Percentiles rank a stretch among this genome's conserved stretches.
These are phyloP conservation scores for Durusdinium trenchii DNA, from an alignment of 73 alveolate genomes.

Conservation along the genomic window DNA sequence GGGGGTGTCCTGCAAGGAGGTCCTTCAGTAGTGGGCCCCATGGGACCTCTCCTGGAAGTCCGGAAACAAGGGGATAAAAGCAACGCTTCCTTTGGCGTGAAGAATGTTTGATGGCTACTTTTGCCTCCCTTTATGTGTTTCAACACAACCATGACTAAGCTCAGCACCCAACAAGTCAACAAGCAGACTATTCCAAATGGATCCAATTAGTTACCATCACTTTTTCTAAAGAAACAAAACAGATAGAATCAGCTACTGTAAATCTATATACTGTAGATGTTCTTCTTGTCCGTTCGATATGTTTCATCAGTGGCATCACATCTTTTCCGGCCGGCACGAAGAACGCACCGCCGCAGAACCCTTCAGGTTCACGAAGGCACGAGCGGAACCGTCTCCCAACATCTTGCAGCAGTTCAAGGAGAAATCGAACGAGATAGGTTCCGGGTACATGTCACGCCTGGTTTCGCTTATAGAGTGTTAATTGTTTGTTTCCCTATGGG, in stretches of 20 bases:
- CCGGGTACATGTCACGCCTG: too few relatives aligned
- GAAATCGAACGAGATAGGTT: background rate
- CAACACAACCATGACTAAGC: background rate
- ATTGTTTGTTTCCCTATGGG: too few relatives aligned
- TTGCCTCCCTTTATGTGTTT: background rate
- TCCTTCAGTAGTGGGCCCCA: too few relatives aligned
- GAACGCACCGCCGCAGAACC: background rate
- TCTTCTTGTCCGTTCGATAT: background rate
- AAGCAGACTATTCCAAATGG: background rate
- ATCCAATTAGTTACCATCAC: background rate
- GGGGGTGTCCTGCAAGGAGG: too few relatives aligned
- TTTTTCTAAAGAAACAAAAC: background rate
- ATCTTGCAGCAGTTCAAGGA: slow-evolving; percentile 55
- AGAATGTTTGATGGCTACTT: background rate
- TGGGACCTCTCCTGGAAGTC: too few relatives aligned
- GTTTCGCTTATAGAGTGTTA: too few relatives aligned
- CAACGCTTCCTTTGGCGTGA: background rate
- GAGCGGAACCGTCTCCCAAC: slow-evolving; percentile 83
- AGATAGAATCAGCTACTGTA: background rate
- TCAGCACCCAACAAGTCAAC: background rate
- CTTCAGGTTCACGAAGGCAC: background rate
- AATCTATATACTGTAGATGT: background rate
- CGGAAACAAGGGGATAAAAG: too few relatives aligned
- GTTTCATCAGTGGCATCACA: background rate
- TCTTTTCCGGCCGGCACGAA: background rate